Evolutionary conservation across 192 early-diverging fungal genomes (phyloP).

Genomic region (Podochytrium sp.): DNA sequence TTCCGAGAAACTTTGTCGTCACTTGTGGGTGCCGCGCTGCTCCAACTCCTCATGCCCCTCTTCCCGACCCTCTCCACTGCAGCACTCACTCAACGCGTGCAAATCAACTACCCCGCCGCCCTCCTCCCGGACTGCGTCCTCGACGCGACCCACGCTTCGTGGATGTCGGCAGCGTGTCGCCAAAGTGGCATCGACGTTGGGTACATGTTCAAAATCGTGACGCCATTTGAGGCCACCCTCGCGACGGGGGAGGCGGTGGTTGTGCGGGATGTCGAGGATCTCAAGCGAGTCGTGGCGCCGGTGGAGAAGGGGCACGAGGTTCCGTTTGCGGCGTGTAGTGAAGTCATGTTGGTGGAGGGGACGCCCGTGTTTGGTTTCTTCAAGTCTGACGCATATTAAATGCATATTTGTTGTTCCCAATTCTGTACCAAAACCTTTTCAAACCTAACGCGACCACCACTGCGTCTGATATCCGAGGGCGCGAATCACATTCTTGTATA

Average conservation of each 20-base stretch:
- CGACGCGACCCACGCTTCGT: background rate
- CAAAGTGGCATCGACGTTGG: background rate
- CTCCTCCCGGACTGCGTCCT: background rate
- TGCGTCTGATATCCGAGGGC: too few relatives aligned
- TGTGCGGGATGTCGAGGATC: background rate
- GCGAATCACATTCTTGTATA: too few relatives aligned
- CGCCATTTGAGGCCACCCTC: background rate
- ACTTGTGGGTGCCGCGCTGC: background rate
- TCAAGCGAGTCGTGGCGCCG: background rate
- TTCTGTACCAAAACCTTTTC: too few relatives aligned
- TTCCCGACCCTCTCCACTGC: background rate
- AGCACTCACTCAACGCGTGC: background rate
- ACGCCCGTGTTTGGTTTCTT: conserved; percentile 11
- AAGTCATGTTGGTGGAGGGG: background rate
- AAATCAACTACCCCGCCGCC: background rate
- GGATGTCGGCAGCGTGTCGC: background rate
- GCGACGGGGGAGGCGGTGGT: background rate
- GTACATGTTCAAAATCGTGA: conserved; percentile 7
- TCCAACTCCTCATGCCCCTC: background rate
- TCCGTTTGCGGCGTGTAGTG: background rate
- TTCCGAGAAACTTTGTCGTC: background rate
- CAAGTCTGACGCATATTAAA: conserved; percentile 4
- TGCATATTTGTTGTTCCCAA: too few relatives aligned
- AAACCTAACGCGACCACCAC: too few relatives aligned
- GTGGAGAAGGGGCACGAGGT: background rate